Base-by-base conservation (phyloP, 805 yeast species). In the Lachancea meyersii region DNA sequence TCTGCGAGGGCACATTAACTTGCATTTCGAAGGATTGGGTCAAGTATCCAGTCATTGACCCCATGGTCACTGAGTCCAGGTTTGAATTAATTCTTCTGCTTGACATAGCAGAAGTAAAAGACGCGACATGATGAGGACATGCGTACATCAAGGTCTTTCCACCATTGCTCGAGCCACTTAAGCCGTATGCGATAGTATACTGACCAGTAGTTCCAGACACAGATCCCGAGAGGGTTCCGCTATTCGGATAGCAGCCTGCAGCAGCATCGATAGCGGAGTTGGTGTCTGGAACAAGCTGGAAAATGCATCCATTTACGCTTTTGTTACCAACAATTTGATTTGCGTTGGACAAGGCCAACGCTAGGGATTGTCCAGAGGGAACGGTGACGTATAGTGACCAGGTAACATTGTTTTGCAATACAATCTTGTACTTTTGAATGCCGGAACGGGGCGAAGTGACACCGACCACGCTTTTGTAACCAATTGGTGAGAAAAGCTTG, bases 311-410 rank as follows among this genome's bases (percentile, higher is more conserved):
- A 49, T 69, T 65, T 1, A 56, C 52, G 3, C 26, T 22, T 20
- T 42, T 48, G 38, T 50, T 37, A 9, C 58, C 51, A 2, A 45
- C 28, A 10, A 59, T 45, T 2, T 56, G 56, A 27, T 54, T 51
- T 1, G 44, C 47, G 38, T 54, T 48, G 3, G 38, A 34, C 8
- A 52, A 31, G 4, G 40, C 38, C 13, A 57, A 41, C 2, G 39
- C 48, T 38, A 67, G 52, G 26, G 63, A 54, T 45, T 67, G 70
- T 14, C 65, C 63, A 35, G 59, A 45, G 39, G 79, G 77, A 24
- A 72, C 53, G 1, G 73, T 69, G 9, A 77, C 78, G 52, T 82
- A 86, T 27, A 86, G 64, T n/a, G 77, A 66, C 93, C 95, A 86
- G 13, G 60, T 68, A 13, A 70, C 69, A 24, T 71, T 75, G 58